phyloP scores from a whole-genome alignment of 2,329 filamentous ascomycete genomes.

The Bisporella sp. region DNA sequence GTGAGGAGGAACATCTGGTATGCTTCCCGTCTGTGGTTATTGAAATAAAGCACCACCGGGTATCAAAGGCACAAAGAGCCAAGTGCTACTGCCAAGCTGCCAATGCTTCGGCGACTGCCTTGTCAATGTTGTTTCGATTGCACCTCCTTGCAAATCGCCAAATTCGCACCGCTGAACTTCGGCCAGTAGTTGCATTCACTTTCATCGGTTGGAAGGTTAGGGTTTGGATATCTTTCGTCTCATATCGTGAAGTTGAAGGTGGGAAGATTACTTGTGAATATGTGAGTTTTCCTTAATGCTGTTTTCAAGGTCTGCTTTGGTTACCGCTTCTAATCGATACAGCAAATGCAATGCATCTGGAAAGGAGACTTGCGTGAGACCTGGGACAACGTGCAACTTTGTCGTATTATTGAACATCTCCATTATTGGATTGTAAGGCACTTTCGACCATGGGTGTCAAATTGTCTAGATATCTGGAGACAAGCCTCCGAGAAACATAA shows the following conservation, averaged over 20 bases:
- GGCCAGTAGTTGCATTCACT: conserved; percentile 3
- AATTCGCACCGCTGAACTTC: not conserved
- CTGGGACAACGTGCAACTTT: conserved; percentile 1
- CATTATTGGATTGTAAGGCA: conserved; percentile 2
- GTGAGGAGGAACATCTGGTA: conserved; percentile 1
- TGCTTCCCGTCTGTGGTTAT: conserved; percentile 3
- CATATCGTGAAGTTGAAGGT: not conserved
- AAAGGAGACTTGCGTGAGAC: not conserved
- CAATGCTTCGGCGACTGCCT: not conserved
- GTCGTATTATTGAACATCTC: conserved; percentile 2
- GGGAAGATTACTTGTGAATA: not conserved
- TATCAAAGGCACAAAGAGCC: not conserved
- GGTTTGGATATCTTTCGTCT: conserved; percentile 1
- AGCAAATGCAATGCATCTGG: conserved; percentile 3
- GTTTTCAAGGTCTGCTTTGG: not conserved
- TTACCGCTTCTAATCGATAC: not conserved
- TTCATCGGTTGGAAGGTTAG: conserved; percentile 2
- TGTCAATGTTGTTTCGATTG: conserved; percentile 1
- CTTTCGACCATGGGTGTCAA: conserved; percentile 5
- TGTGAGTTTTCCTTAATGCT: not conserved
- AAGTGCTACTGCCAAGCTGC: conserved; percentile 3
- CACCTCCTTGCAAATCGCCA: not conserved
- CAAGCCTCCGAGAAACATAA: not conserved
- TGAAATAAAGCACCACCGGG: conserved; percentile 3
- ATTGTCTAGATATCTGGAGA: conserved; percentile 1